Conservation (phyloP, 495 filamentous ascomycete genomes). For the Trichoderma parareesei region DNA sequence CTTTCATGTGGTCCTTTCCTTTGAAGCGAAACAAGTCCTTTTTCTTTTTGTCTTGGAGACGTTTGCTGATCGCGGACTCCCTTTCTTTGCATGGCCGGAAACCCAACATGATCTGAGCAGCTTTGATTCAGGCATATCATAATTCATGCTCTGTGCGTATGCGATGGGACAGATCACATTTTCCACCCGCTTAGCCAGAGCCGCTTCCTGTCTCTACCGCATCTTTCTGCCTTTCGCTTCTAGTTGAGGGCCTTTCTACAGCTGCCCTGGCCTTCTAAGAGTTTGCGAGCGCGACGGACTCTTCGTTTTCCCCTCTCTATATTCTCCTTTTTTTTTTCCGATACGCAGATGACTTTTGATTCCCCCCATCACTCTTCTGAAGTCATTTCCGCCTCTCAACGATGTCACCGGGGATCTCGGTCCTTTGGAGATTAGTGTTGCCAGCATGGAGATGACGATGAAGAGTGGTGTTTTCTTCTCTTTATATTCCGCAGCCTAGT, state of each 20-base stretch:
- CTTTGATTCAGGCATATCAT: neutral
- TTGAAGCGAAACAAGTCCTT: neutral
- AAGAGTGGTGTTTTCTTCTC: neutral
- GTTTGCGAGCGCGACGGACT: neutral
- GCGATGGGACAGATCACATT: neutral
- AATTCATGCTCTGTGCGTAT: neutral
- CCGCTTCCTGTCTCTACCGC: neutral
- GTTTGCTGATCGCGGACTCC: neutral
- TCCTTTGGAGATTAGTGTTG: neutral
- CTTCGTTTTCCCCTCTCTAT: neutral
- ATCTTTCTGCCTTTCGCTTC: neutral
- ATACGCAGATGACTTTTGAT: conserved; percentile 5
- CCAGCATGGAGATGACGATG: neutral
- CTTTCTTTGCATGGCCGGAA: neutral
- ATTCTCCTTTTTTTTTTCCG: neutral
- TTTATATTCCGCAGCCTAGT: conserved; percentile 1
- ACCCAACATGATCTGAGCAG: neutral
- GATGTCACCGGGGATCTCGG: neutral
- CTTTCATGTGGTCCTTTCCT: neutral
- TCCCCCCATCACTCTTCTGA: neutral
- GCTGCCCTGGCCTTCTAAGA: neutral
- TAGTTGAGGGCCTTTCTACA: neutral
- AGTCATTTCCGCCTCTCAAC: neutral
- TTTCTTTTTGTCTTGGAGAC: neutral
- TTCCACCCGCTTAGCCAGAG: too few species aligned